Base-by-base conservation (phyloP, 2,329 filamentous ascomycete genomes). In the Knoxdaviesia capensis region DNA sequence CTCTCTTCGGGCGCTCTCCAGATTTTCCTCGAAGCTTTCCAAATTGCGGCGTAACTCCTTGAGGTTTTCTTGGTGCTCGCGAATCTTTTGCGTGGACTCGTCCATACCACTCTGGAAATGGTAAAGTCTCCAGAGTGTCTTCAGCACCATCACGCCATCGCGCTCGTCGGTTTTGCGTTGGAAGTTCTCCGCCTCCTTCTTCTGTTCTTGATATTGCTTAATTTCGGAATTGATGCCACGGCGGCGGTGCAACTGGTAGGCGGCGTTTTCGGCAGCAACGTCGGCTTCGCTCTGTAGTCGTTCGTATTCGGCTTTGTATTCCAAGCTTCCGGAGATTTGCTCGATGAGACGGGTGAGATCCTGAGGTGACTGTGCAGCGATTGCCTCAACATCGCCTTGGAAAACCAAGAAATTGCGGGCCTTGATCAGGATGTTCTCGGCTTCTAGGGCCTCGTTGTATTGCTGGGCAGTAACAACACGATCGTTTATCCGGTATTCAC, bases 341-440 rank as follows among this genome's bases (percentile, higher is more conserved):
- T 98, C 90, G 44, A 98, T 93, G 41, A 98, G 65, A 41, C 84
- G 74, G 1, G 90, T 98, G 35, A 98, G 71, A 53, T 96, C 90
- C 51, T 86, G 87, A 0, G 90, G 86, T 1, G 86, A 92, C 56
- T 96, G 90, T 6, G 86, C 86, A 2, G 90, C 92, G 53, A 98
- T 94, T 29, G 86, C 83, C 59, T 98, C 90, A 11, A 98, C 88
- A 56, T 98, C 90, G 49, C 90, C 92, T 59, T 98, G 90, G 57
- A 98, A 98, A 34, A 98, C 90, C 5, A 98, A 71, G 57, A 98
- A 98, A 56, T 98, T 98, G 49, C 90, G 76, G 33, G 90, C 90
- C 59, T 94, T 96, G 66, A 98, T 96, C 46, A 98, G 65, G 49
- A 98, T 98, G 53, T 94, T 94, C 58, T 98, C 88, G 20, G 76